Base-by-base conservation (phyloP, 305 asterid genomes). In the Plantago rigida region DNA sequence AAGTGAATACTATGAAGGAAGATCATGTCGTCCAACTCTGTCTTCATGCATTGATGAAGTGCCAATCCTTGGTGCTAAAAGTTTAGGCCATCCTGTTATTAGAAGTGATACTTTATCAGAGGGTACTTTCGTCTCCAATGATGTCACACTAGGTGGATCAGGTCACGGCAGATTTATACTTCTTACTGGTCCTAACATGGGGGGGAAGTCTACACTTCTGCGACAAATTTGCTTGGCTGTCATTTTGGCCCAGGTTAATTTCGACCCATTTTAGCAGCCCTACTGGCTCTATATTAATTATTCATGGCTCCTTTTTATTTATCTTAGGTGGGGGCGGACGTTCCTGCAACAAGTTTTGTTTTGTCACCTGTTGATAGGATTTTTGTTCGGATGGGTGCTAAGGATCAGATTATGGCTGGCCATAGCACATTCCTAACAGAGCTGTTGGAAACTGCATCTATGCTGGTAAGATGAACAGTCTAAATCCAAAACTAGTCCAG, bases 151-250 rank as follows among this genome's bases (percentile, higher is more conserved):
- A 59, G 96, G 97, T 54, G 95, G 94, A 73, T 78, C 89, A 65
- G 79, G 68, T 66, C 71, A 78, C 61, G 79, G 97, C 62, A 74
- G 81, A 68, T 86, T 89, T 77, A 81, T 89, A 78, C 87, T 92
- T 69, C 96, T 92, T 54, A 92, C 95, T 59, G 97, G 99, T 56
- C 97, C 99, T 65, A 93, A 93, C 81, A 93, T 93, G 99, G 99
- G 99, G 59, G 99, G 99, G 64, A 92, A 92, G 74, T 93, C 97
- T 51, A 89, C 99, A 42, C 94, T 93, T 76, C 81, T 89, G 55
- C 95, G 99, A 48, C 99, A 93, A 81, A 77, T 89, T 74, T 93
- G 99, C 79, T 66, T 93, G 79, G 96, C 96, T 66, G 89, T 82
- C 63, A 85, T 93, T 78, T 78, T 93, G 82, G 96, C 97, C 29